These are phyloP conservation scores for Psidium friedrichsthalianum DNA, from an alignment of 345 rosid genomes.

Conservation along the genomic window DNA sequence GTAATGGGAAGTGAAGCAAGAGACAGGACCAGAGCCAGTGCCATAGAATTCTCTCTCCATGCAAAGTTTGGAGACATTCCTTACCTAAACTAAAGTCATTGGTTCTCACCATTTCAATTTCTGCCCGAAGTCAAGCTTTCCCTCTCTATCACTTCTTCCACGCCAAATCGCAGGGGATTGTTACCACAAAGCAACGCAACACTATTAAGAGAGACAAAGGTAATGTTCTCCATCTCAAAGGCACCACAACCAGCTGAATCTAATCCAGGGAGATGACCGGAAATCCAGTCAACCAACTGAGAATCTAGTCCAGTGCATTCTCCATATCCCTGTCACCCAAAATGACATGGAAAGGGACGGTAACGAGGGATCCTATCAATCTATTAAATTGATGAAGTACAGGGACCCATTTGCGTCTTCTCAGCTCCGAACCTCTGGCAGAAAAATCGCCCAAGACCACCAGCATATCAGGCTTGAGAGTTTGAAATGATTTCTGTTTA, in stretches of 20 bases:
- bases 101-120: background rate
- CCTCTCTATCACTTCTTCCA: constrained; percentile 44
- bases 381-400: constrained; percentile 32
- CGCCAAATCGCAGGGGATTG: constrained; percentile 27
- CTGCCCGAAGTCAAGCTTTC: constrained; percentile 30
- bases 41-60: constrained; percentile 28
- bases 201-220: constrained; percentile 51
- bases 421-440: constrained; percentile 32
- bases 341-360: constrained; percentile 42
- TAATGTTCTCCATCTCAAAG: constrained; percentile 43
- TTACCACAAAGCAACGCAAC: constrained; percentile 46
- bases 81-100: constrained; percentile 1
- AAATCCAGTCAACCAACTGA: constrained; percentile 29
- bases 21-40: constrained; percentile 49
- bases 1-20: constrained; percentile 50
- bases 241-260: constrained; percentile 51
- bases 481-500: constrained; percentile 44
- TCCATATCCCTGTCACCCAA: constrained; percentile 59
- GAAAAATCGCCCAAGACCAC: constrained; percentile 55
- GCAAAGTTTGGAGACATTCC: constrained; percentile 4
- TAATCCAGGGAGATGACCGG: constrained; percentile 45
- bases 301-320: constrained; percentile 29
- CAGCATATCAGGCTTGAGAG: constrained; percentile 53
- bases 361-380: constrained; percentile 34
- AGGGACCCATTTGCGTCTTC: constrained; percentile 28